Evolutionary conservation across 2,329 filamentous ascomycete genomes (phyloP).

Genomic region (Penicillium psychrosexuale): DNA sequence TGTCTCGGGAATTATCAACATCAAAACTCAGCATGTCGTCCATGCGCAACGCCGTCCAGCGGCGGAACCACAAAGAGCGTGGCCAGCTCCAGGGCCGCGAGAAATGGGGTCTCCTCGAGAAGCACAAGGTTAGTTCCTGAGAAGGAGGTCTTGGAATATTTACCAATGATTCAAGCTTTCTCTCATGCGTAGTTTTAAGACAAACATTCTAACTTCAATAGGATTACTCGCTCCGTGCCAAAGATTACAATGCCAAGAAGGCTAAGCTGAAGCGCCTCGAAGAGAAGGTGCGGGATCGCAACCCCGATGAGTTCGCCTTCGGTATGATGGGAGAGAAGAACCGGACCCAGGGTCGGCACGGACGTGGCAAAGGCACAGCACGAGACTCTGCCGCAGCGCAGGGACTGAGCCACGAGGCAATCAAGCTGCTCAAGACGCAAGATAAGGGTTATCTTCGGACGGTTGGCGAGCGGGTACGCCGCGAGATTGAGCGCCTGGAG

Average conservation of each 20-base stretch:
- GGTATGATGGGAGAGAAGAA: slow-evolving; percentile 58
- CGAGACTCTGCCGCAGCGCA: slow-evolving; percentile 42
- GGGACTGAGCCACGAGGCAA: slow-evolving; percentile 55
- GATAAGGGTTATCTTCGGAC: slow-evolving; percentile 61
- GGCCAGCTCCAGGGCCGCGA: slow-evolving; percentile 79
- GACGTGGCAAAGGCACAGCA: slow-evolving; percentile 32
- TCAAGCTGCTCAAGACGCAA: slow-evolving; percentile 64
- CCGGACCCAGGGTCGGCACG: slow-evolving; percentile 42
- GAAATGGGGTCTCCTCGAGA: slow-evolving; percentile 89
- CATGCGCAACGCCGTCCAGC: slow-evolving; percentile 63
- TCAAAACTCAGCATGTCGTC: slow-evolving; percentile 50
- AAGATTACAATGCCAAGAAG: slow-evolving; percentile 62
- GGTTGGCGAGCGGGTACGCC: slow-evolving; percentile 54
- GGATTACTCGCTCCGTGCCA: slow-evolving; percentile 64
- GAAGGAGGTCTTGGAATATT: background rate
- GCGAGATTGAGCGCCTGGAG: slow-evolving; percentile 52
- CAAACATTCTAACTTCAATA: slow-evolving; percentile 21
- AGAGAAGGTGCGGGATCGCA: slow-evolving; percentile 59
- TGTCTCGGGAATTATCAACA: background rate
- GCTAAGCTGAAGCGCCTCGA: slow-evolving; percentile 57
- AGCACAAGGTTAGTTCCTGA: slow-evolving; percentile 68
- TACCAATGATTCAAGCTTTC: background rate
- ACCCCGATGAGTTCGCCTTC: slow-evolving; percentile 66
- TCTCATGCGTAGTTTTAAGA: background rate
- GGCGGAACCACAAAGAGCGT: slow-evolving; percentile 85